Evolutionary conservation across 345 rosid genomes (phyloP).

Genomic region (Microcos paniculata): DNA sequence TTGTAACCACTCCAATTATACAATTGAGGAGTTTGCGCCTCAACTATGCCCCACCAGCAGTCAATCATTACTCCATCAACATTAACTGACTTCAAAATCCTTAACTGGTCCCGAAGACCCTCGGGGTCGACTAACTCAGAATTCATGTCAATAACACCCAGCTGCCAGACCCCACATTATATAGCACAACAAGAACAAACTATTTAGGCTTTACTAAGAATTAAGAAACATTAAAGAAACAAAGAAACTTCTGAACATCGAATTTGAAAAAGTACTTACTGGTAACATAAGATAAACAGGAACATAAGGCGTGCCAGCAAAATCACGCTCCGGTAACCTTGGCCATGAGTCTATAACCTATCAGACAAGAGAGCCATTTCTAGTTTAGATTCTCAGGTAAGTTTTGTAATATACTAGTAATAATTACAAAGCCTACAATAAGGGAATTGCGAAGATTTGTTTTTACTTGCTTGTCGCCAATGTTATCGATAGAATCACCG

Average conservation of each 20-base stretch:
- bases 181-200: not conserved
- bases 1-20: conserved; percentile 88
- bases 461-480: conserved; percentile 33
- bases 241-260: not conserved
- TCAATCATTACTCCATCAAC: conserved; percentile 91
- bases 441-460: not conserved
- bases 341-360: conserved; percentile 29
- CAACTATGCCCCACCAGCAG: conserved; percentile 99
- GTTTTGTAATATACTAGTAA: not conserved
- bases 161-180: conserved; percentile 38
- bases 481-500: conserved; percentile 23
- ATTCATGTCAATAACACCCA: conserved; percentile 72
- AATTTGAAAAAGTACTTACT: conserved; percentile 37
- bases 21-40: conserved; percentile 64
- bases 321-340: conserved; percentile 66
- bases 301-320: conserved; percentile 68
- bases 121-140: conserved; percentile 73
- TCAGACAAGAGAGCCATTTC: not conserved
- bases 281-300: conserved; percentile 97
- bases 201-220: not conserved
- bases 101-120: conserved; percentile 57
- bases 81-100: conserved; percentile 62
- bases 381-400: not conserved
- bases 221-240: not conserved
- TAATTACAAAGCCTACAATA: not conserved